Evolutionary conservation across 208 protist genomes (phyloP).

Genomic region (Trypanosoma rangeli): DNA sequence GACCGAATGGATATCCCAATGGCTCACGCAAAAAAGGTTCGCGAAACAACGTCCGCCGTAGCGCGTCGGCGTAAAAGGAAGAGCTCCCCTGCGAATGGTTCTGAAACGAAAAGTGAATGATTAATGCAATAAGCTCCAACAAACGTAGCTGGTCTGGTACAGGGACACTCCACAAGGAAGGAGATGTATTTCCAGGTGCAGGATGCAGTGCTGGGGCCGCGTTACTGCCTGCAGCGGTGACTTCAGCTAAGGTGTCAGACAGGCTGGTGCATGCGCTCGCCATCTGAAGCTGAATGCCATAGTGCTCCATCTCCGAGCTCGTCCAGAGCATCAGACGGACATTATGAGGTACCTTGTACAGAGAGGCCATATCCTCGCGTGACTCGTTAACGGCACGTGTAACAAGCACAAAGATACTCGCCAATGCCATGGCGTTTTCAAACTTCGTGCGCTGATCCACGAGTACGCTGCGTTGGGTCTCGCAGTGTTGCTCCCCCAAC

Average conservation of each 20-base stretch:
- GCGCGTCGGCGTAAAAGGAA: constrained; percentile 31
- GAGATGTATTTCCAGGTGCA: constrained; percentile 2
- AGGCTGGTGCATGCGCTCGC: constrained; percentile 35
- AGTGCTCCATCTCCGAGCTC: constrained; percentile 31
- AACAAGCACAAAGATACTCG: constrained; percentile 61
- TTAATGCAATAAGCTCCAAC: constrained; percentile 52
- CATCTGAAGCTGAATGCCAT: constrained; percentile 47
- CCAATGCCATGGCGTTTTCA: constrained; percentile 47
- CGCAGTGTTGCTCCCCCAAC: constrained; percentile 38
- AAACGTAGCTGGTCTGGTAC: constrained; percentile 35
- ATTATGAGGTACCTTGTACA: constrained; percentile 36
- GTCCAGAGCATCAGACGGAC: constrained; percentile 55
- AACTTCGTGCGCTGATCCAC: constrained; percentile 62
- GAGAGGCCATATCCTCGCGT: constrained; percentile 42
- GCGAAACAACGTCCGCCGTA: constrained; percentile 63
- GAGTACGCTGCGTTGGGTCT: constrained; percentile 43
- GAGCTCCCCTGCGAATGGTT: constrained; percentile 36
- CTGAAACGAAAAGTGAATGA: constrained; percentile 62
- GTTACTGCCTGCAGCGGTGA: constrained; percentile 11
- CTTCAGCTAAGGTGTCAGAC: constrained; percentile 43
- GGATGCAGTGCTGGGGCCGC: background rate
- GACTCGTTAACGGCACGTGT: constrained; percentile 64
- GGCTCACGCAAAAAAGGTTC: constrained; percentile 53
- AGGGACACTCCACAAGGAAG: constrained; percentile 23
- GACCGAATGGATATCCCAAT: constrained; percentile 78